Conservation (phyloP, 1,139 yeast genomes). For the Komagataea norvegica region DNA sequence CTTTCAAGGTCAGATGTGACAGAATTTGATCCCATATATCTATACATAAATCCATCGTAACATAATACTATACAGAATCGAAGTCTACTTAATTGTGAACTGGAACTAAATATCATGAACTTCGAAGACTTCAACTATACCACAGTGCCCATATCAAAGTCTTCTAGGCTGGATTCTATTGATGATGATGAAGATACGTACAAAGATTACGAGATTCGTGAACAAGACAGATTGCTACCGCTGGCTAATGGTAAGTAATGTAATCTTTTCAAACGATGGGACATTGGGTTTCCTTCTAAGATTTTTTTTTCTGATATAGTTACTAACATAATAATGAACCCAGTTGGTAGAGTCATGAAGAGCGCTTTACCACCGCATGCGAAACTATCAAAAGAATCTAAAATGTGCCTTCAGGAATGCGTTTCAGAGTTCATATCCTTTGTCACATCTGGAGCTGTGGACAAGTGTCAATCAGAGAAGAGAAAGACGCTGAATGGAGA, state of each 20-base stretch:
- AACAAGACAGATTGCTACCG: constrained; percentile 69
- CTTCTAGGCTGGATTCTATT: background rate
- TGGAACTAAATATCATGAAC: constrained; percentile 2
- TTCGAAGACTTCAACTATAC: constrained; percentile 11
- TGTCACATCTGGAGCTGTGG: constrained; percentile 68
- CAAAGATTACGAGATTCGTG: constrained; percentile 41
- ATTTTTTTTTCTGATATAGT: background rate
- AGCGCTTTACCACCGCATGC: constrained; percentile 74
- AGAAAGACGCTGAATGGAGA: constrained; percentile 70
- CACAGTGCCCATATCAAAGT: constrained; percentile 9
- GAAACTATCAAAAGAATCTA: constrained; percentile 81
- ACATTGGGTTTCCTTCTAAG: too few relatives aligned
- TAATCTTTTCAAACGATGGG: background rate
- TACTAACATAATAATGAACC: constrained; percentile 5
- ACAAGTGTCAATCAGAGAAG: constrained; percentile 58
- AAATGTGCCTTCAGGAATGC: constrained; percentile 89
- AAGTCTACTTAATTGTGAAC: background rate
- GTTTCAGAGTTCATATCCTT: constrained; percentile 79
- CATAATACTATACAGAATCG: too few relatives aligned
- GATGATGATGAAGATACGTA: constrained; percentile 13
- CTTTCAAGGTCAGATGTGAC: constrained; percentile 6
- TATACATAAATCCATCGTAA: background rate
- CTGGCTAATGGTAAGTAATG: constrained; percentile 52
- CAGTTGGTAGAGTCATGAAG: constrained; percentile 75
- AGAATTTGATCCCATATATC: background rate